Evolutionary conservation across 192 early-diverging fungal species (phyloP).

Genomic region (Coemansia sp.): DNA sequence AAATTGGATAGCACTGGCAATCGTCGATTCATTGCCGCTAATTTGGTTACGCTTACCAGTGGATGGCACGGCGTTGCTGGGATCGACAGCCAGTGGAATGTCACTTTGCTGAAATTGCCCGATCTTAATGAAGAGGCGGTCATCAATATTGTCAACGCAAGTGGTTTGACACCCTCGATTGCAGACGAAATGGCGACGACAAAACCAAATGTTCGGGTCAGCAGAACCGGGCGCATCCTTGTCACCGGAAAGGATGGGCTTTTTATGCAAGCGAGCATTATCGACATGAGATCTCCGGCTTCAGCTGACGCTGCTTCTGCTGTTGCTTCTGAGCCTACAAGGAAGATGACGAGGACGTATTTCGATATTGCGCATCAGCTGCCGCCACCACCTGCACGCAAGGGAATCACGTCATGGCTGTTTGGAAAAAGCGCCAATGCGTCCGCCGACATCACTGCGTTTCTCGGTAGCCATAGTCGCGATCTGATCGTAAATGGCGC

Average conservation of each 20-base stretch:
- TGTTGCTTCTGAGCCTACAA: background rate
- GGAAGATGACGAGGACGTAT: slow-evolving; percentile 2
- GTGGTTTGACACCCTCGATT: background rate
- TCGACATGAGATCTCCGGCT: background rate
- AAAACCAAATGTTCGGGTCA: slow-evolving; percentile 6
- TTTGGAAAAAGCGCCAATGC: slow-evolving; percentile 35
- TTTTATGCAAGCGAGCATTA: slow-evolving; percentile 20
- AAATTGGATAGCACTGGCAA: background rate
- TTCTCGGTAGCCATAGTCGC: slow-evolving; percentile 33
- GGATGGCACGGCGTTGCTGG: slow-evolving; percentile 35
- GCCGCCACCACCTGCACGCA: slow-evolving; percentile 33
- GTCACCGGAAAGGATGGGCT: slow-evolving; percentile 17
- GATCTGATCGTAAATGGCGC: slow-evolving; percentile 28
- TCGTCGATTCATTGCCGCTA: slow-evolving; percentile 16
- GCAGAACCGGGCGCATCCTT: slow-evolving; percentile 13
- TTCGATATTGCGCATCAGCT: slow-evolving; percentile 12
- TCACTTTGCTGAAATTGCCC: slow-evolving; percentile 23
- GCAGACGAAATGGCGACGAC: background rate
- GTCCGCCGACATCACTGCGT: slow-evolving; percentile 26
- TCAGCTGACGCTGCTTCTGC: background rate
- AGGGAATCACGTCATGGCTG: slow-evolving; percentile 47
- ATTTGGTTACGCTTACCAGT: slow-evolving; percentile 3
- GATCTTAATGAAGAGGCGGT: background rate
- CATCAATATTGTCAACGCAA: background rate
- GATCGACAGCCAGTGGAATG: slow-evolving; percentile 12